Conservation (phyloP, 306 rosid genomes). For the Echinosophora koreensis region DNA sequence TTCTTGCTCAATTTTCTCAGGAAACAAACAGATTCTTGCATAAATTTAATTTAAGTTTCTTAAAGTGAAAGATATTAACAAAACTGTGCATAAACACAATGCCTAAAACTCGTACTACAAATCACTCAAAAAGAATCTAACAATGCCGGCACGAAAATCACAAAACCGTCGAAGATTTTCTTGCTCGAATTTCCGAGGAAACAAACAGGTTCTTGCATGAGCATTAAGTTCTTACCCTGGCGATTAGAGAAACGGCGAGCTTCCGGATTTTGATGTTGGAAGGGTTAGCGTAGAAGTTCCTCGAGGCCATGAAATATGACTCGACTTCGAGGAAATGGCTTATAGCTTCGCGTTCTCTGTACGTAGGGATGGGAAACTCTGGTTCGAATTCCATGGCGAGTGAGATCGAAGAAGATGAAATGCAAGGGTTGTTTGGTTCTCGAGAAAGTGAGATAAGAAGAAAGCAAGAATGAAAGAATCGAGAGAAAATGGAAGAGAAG, state of each 20-base stretch:
- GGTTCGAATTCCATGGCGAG: background rate
- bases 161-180: background rate
- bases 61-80: background rate
- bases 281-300: background rate
- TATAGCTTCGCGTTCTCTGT: background rate
- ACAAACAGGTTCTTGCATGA: background rate
- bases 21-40: background rate
- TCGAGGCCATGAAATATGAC: background rate
- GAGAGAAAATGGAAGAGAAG: background rate
- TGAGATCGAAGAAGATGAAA: background rate
- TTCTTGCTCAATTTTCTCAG: background rate
- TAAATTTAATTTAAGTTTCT: background rate
- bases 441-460: slow-evolving; percentile 33
- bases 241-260: slow-evolving; percentile 5
- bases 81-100: background rate
- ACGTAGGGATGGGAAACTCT: background rate
- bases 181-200: background rate
- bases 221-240: slow-evolving; percentile 12
- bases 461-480: background rate
- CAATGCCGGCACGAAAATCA: background rate
- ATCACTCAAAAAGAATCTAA: background rate
- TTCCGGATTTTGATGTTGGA: background rate
- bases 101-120: too few species aligned
- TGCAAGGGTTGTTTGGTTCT: background rate
- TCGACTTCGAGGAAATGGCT: background rate